phyloP scores from a whole-genome alignment of 2,329 filamentous ascomycete species.

The Botrytis medusae region DNA sequence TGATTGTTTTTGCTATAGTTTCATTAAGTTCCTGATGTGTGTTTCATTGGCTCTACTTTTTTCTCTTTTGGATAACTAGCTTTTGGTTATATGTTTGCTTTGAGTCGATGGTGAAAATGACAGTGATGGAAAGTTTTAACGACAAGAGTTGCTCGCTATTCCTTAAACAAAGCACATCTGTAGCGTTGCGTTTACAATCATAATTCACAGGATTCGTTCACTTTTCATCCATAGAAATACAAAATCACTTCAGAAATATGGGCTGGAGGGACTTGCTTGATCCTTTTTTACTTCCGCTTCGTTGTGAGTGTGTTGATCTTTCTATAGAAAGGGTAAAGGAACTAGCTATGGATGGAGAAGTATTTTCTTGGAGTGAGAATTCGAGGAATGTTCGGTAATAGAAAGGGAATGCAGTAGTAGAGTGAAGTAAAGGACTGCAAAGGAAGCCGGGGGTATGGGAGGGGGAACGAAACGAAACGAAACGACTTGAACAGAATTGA shows the following conservation, averaged over 20 bases:
- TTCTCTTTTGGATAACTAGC: too few species aligned
- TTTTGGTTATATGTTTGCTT: not conserved
- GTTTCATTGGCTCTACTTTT: not conserved
- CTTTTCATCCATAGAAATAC: rapidly evolving
- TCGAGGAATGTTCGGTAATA: rapidly evolving
- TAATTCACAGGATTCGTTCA: not conserved
- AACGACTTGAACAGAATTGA: too few species aligned
- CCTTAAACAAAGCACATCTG: rapidly evolving
- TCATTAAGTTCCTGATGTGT: rapidly evolving
- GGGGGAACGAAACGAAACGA: rapidly evolving
- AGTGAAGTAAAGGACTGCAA: rapidly evolving
- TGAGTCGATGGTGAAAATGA: not conserved
- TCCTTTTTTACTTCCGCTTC: too few species aligned
- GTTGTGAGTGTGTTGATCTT: too few species aligned
- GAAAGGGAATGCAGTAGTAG: not conserved
- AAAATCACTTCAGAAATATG: too few species aligned
- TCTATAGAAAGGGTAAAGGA: too few species aligned
- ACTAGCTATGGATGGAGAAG: not conserved
- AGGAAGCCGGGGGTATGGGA: too few species aligned
- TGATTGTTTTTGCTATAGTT: not conserved
- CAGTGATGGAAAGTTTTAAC: not conserved
- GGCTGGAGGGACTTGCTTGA: too few species aligned
- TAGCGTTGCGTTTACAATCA: rapidly evolving
- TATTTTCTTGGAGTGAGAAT: rapidly evolving
- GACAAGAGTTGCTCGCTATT: not conserved